Evolutionary conservation across 2,329 filamentous ascomycete genomes (phyloP).

Genomic region (Epichloe glyceriae): DNA sequence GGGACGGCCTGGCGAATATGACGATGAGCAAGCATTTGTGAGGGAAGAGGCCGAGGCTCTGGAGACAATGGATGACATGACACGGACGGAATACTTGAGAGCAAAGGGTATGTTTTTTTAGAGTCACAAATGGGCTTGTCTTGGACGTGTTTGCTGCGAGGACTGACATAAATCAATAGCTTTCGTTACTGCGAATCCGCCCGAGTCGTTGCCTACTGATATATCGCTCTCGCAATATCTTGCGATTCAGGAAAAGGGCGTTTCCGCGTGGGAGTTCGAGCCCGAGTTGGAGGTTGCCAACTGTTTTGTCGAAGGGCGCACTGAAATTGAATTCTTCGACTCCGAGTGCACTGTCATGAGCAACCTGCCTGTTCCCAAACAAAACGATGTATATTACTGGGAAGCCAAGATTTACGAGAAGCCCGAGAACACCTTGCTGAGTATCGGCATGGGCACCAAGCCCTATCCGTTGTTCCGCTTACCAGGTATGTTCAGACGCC

Average conservation of each 20-base stretch:
- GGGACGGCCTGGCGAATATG: slow-evolving; percentile 86
- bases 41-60: slow-evolving; percentile 91
- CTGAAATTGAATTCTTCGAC: slow-evolving; percentile 98
- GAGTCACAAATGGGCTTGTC: no score
- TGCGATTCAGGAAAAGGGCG: slow-evolving; percentile 96
- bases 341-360: slow-evolving; percentile 95
- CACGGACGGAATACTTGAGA: slow-evolving; percentile 78
- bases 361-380: slow-evolving; percentile 92
- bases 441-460: slow-evolving; percentile 91
- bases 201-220: slow-evolving; percentile 89
- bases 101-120: slow-evolving; percentile 62
- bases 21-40: slow-evolving; percentile 90
- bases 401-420: slow-evolving; percentile 98
- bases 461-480: slow-evolving; percentile 91
- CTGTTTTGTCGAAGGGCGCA: slow-evolving; percentile 92
- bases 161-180: slow-evolving; percentile 39
- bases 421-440: slow-evolving; percentile 73
- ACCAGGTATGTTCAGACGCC: slow-evolving; percentile 52
- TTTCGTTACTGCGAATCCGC: slow-evolving; percentile 85
- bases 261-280: slow-evolving; percentile 99
- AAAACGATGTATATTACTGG: slow-evolving; percentile 99
- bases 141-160: background rate
- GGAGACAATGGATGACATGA: slow-evolving; percentile 89
- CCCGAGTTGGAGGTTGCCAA: slow-evolving; percentile 98
- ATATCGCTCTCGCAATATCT: slow-evolving; percentile 96